Evolutionary conservation across 1,139 yeast species (phyloP).

Genomic region (Lodderomyces oxycetoniae): DNA sequence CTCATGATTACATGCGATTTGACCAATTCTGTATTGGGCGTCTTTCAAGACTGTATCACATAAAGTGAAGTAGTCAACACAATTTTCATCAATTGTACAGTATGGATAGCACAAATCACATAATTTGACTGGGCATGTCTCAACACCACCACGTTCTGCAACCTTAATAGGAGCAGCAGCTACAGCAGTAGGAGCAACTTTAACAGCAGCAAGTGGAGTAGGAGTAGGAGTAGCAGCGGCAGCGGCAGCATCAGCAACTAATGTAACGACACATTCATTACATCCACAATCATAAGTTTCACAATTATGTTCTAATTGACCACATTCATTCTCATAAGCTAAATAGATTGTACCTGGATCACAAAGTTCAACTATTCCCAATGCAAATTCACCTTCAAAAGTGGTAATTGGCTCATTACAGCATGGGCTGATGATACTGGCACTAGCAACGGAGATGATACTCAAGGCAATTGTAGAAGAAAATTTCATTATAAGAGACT

Average conservation of each 20-base stretch:
- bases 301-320: slow-evolving; percentile 6
- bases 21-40: slow-evolving; percentile 33
- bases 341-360: too few relatives aligned
- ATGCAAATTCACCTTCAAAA: slow-evolving; percentile 8
- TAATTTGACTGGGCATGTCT: background rate
- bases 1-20: slow-evolving; percentile 43
- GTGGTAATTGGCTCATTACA: too few relatives aligned
- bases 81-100: background rate
- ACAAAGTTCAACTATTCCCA: slow-evolving; percentile 6
- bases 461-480: too few relatives aligned
- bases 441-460: too few relatives aligned
- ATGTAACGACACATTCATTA: too few relatives aligned
- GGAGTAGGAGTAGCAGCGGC: too few relatives aligned
- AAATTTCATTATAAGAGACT: too few relatives aligned
- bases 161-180: too few relatives aligned
- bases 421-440: too few relatives aligned
- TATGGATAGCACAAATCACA: background rate
- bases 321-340: slow-evolving; percentile 7
- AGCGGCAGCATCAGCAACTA: too few relatives aligned
- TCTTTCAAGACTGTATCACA: slow-evolving; percentile 41
- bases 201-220: slow-evolving; percentile 1
- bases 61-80: slow-evolving; percentile 34
- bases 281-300: background rate
- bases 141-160: too few relatives aligned
- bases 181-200: background rate